Evolutionary conservation across 495 filamentous ascomycete genomes (phyloP).

Genomic region (Penicillium lagena): DNA sequence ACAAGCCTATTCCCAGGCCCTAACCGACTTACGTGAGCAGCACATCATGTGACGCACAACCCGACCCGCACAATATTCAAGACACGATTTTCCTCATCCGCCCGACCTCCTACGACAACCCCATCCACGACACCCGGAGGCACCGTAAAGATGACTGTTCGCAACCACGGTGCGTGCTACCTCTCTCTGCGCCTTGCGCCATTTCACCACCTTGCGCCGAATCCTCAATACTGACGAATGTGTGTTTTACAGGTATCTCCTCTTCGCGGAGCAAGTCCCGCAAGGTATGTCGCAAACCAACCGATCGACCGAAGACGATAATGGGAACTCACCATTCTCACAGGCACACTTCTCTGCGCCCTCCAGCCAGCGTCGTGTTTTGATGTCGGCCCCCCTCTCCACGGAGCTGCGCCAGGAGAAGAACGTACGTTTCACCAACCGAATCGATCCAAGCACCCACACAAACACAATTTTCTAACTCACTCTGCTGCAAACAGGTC

Average conservation of each 20-base stretch:
- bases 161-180: conserved; percentile 31
- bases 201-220: conserved; percentile 36
- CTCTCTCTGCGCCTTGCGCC: conserved; percentile 1
- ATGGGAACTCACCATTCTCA: too few species aligned
- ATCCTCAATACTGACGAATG: conserved; percentile 17
- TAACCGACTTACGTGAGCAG: neutral
- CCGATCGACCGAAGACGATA: too few species aligned
- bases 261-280: conserved; percentile 95
- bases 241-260: conserved; percentile 48
- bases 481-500: conserved; percentile 50
- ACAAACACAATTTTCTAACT: conserved; percentile 6
- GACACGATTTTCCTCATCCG: neutral
- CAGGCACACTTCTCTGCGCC: conserved; percentile 84
- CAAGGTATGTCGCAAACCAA: conserved; percentile 38
- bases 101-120: neutral
- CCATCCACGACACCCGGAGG: conserved; percentile 16
- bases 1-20: neutral
- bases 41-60: neutral
- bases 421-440: conserved; percentile 55
- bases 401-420: conserved; percentile 96
- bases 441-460: conserved; percentile 3
- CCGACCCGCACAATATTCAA: neutral
- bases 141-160: conserved; percentile 10
- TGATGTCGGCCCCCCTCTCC: conserved; percentile 90
- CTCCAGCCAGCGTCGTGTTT: conserved; percentile 81